phyloP scores from a whole-genome alignment of 306 rosid species.

The Dryas octopetala region DNA sequence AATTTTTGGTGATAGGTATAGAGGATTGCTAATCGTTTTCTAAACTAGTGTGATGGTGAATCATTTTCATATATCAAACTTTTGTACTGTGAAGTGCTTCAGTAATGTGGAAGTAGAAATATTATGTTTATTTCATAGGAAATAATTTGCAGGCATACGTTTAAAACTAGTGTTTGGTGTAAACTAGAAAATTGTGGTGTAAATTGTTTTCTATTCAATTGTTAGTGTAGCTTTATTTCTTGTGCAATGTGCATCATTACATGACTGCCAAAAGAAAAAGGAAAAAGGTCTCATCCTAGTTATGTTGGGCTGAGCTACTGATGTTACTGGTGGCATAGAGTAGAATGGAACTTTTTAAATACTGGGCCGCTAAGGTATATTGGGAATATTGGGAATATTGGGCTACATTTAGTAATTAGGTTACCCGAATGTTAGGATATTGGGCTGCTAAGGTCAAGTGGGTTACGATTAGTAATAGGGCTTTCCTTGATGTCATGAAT shows the following conservation, averaged over 20 bases:
- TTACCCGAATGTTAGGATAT: too few species aligned
- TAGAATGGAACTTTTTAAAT: too few species aligned
- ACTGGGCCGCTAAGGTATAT: too few species aligned
- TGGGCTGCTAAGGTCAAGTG: too few species aligned
- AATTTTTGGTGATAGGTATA: background rate
- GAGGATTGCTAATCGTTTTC: background rate
- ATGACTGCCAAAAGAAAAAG: background rate
- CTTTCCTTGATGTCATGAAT: too few species aligned
- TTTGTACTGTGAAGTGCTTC: background rate
- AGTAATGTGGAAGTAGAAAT: background rate
- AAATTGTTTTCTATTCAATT: background rate
- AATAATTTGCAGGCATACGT: background rate
- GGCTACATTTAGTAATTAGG: too few species aligned
- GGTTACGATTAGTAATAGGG: too few species aligned
- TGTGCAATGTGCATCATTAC: background rate
- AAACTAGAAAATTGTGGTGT: background rate
- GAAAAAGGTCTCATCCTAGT: too few species aligned
- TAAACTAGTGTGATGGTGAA: background rate
- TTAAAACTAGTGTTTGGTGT: background rate
- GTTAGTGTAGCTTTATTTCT: background rate
- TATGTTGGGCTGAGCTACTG: too few species aligned
- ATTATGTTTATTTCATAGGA: background rate
- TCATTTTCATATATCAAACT: background rate
- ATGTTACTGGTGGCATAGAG: too few species aligned
- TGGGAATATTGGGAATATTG: too few species aligned